Base-by-base conservation (phyloP, 768 basidiomycete genomes). In the Vishniacozyma victoriae region DNA sequence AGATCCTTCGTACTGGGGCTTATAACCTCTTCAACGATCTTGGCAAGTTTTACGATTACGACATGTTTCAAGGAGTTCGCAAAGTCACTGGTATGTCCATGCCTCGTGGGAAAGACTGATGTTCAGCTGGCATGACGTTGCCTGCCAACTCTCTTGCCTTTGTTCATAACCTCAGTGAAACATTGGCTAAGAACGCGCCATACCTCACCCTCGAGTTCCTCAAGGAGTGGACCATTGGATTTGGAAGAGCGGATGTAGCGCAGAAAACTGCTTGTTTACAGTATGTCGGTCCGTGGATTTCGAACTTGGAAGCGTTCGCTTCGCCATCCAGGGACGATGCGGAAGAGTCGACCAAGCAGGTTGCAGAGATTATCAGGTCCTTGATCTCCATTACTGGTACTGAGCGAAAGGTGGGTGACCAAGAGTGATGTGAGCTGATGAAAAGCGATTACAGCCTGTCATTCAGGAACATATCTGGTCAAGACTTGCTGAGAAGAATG, bases 211-310 rank as follows among this genome's bases (percentile, higher is more conserved):
- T 93, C 15, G 90, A 93, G 70, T 87, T 93, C 71, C 75, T 92
- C 44, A 80, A 82, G n/a, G 90, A 91, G 70, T 86, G 91, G 23
- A 80, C 80, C 25, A 78, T 77, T 74, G 76, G 77, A 66, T 52
- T 67, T 73, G 62, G 77, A 72, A 76, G 74, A 57, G 70, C 74
- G 12, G 64, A 65, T 19, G 60, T 72, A 2, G 62, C 73, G 1
- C 83, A 85, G 40, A 82, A 83, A 31, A 80, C 86, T 33, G 79
- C 78, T 51, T 88, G 83, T 60, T 68, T 92, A 18, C 81, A 85
- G 50, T 91, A 89, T 62, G 78, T 93, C 76, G 81, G 79, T 33
- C 89, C 91, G 3, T 95, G 90, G 91, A 79, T 93, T 35, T 82
- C 79, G 66, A 91, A 92, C 60, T 75, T 95, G 1, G 76, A 79